Evolutionary conservation across 208 protist genomes (phyloP), one percentile per base, ranked within the genome.

Genomic region (Trypanosoma lewisi): DNA sequence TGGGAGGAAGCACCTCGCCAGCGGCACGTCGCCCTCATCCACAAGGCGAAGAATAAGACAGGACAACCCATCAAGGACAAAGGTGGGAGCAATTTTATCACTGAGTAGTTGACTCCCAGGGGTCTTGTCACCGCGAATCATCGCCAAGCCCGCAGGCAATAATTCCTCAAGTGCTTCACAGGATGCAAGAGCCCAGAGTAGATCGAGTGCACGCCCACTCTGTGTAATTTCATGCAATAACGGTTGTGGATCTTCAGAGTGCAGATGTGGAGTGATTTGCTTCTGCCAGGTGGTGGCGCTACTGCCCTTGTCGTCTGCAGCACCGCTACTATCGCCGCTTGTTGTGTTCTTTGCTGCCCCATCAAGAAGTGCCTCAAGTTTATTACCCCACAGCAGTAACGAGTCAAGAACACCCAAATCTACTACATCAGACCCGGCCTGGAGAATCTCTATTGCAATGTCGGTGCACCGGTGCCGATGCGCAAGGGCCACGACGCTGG

Each of bases 1-100:
- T 0, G 78, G 71, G 16, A 85, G 21, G 68, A 87, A 85, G 36
- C 70, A 71, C 48, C 78, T 77, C 12, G 80, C 84, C 21, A 87
- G 59, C n/a, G 80, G 74, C 11, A 63, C 50, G 48, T 91, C 84
- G 19, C 84, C 78, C 21, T 60, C 68, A 16, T 71, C 58, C 36
- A 85, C 56, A 11, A 78, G 67, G 11, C 25, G 25, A 2, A 58
- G 25, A 36, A 73, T 57, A 19, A 85, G 62, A 36, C 48, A 52
- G 0, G 60, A 25, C 16, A 87, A 49, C 36, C 68, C 76, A 0
- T 34, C 48, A 30, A 85, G 63, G 14, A 83, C 11, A 25, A 85
- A 69, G 28, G 44, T 49, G 6, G 73, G 50, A 6, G 71, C 68
- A 45, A 82, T 72, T n/a, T 75, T 67, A 42, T 91, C 75, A 7